Evolutionary conservation across 768 basidiomycete genomes (phyloP).

Genomic region (Boletus pseudo-olivaceus): DNA sequence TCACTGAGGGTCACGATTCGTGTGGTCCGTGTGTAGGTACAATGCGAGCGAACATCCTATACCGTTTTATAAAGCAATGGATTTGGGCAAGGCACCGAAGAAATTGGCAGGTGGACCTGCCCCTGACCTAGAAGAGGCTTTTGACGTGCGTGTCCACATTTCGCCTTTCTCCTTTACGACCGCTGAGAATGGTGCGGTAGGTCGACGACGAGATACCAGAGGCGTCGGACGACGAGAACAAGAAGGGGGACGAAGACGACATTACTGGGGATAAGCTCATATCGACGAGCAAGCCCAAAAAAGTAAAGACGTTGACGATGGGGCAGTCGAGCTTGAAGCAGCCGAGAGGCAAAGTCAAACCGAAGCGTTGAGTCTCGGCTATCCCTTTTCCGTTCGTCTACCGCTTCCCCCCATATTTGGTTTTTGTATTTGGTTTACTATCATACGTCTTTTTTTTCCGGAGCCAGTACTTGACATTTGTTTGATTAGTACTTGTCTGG

Average conservation of each 20-base stretch:
- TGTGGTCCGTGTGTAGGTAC: constrained; percentile 52
- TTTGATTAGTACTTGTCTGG: background rate
- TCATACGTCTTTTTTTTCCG: background rate
- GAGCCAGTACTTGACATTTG: background rate
- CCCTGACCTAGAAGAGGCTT: constrained; percentile 91
- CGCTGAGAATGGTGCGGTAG: constrained; percentile 23
- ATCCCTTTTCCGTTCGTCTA: background rate
- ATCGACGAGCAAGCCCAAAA: constrained; percentile 47
- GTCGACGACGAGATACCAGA: constrained; percentile 46
- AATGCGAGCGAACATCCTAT: constrained; percentile 89
- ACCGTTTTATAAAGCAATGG: constrained; percentile 86
- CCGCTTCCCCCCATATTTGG: too few relatives aligned
- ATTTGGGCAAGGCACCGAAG: constrained; percentile 76
- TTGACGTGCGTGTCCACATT: constrained; percentile 54
- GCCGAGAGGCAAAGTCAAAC: constrained; percentile 16
- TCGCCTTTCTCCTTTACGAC: background rate
- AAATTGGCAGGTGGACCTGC: constrained; percentile 70
- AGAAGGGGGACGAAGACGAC: constrained; percentile 33
- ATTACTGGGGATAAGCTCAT: constrained; percentile 57
- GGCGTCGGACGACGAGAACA: constrained; percentile 48
- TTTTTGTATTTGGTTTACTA: background rate
- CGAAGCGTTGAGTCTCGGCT: constrained; percentile 11
- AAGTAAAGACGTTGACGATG: background rate
- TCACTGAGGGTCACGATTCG: too few relatives aligned
- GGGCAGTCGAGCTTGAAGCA: constrained; percentile 14